Evolutionary conservation across 495 filamentous ascomycete species (phyloP).

Genomic region (Hyphodiscus hymeniophilus): DNA sequence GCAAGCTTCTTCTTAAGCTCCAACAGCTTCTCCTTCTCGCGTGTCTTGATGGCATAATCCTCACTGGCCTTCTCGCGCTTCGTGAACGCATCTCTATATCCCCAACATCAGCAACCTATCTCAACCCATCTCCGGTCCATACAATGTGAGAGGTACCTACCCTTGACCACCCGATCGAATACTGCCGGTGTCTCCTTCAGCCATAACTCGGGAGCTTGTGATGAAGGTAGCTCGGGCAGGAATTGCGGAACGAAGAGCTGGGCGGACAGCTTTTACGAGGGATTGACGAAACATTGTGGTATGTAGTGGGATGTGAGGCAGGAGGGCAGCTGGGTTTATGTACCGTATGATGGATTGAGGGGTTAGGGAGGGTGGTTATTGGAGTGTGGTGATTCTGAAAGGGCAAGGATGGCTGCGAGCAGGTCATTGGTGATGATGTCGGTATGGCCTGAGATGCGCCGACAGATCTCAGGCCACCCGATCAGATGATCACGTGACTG

Average conservation of each 20-base stretch:
- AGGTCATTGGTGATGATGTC: neutral
- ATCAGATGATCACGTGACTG: neutral
- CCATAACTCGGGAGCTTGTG: slow-evolving; percentile 51
- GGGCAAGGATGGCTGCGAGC: slow-evolving; percentile 4
- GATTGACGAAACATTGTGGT: slow-evolving; percentile 57
- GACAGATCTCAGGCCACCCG: neutral
- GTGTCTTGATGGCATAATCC: slow-evolving; percentile 69
- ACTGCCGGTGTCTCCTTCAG: slow-evolving; percentile 61
- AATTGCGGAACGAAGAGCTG: slow-evolving; percentile 36
- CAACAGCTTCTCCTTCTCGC: slow-evolving; percentile 77
- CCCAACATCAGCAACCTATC: slow-evolving; percentile 2
- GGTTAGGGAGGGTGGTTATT: slow-evolving; percentile 15
- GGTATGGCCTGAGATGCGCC: neutral
- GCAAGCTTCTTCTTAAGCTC: slow-evolving; percentile 68
- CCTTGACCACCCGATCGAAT: slow-evolving; percentile 38
- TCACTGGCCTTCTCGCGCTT: slow-evolving; percentile 84
- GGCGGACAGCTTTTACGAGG: slow-evolving; percentile 47
- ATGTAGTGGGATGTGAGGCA: neutral
- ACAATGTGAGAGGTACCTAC: slow-evolving; percentile 2
- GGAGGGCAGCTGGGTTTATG: neutral
- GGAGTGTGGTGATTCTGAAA: slow-evolving; percentile 16
- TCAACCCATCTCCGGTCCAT: neutral
- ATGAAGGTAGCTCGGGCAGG: slow-evolving; percentile 49
- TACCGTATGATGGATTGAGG: neutral
- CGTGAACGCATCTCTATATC: slow-evolving; percentile 74